A percentile compares a stretch with the other conserved stretches of the same genome.
These are phyloP conservation scores for Globisporangium iwayamae DNA, from an alignment of 352 stramenopile genomes.

Conservation along the genomic window DNA sequence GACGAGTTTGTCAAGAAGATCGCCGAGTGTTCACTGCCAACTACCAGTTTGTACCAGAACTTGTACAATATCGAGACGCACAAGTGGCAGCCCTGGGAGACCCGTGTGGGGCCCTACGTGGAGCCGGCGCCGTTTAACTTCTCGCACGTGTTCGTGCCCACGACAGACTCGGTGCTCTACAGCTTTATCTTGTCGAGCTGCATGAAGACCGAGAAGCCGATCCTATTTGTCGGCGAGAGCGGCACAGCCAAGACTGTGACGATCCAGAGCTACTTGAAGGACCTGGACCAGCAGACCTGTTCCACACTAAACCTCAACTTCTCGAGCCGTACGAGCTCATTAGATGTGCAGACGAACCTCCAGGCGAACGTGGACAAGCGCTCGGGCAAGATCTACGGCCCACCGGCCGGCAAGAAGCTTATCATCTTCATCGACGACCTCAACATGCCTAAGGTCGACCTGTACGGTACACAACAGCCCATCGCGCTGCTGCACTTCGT, in stretches of 20 bases:
- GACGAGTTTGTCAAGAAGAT: slow-evolving; percentile 91
- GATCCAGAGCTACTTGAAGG: slow-evolving; percentile 92
- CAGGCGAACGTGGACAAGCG: slow-evolving; percentile 96
- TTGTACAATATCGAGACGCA: slow-evolving; percentile 89
- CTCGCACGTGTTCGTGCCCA: slow-evolving; percentile 94
- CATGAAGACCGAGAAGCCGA: slow-evolving; percentile 83
- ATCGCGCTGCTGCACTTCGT: slow-evolving; percentile 94
- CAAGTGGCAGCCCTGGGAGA: slow-evolving; percentile 91
- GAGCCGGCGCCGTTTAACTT: slow-evolving; percentile 94
- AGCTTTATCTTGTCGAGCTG: slow-evolving; percentile 88
- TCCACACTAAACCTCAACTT: slow-evolving; percentile 91
- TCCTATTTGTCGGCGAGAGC: slow-evolving; percentile 93
- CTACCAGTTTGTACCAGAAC: slow-evolving; percentile 82
- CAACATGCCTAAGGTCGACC: slow-evolving; percentile 96
- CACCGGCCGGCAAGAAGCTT: slow-evolving; percentile 91
- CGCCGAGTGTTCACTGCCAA: slow-evolving; percentile 67
- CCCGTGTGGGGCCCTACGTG: slow-evolving; percentile 82
- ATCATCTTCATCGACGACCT: slow-evolving; percentile 95
- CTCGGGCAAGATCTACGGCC: slow-evolving; percentile 93
- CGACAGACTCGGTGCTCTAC: slow-evolving; percentile 93
- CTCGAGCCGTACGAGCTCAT: slow-evolving; percentile 90
- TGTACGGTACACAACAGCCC: slow-evolving; percentile 95
- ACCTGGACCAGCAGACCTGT: slow-evolving; percentile 64
- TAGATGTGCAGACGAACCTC: slow-evolving; percentile 93
- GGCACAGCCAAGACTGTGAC: slow-evolving; percentile 95